Evolutionary conservation across 2,329 filamentous ascomycete genomes (phyloP).

Genomic region (Pseudogymnoascus sp.): DNA sequence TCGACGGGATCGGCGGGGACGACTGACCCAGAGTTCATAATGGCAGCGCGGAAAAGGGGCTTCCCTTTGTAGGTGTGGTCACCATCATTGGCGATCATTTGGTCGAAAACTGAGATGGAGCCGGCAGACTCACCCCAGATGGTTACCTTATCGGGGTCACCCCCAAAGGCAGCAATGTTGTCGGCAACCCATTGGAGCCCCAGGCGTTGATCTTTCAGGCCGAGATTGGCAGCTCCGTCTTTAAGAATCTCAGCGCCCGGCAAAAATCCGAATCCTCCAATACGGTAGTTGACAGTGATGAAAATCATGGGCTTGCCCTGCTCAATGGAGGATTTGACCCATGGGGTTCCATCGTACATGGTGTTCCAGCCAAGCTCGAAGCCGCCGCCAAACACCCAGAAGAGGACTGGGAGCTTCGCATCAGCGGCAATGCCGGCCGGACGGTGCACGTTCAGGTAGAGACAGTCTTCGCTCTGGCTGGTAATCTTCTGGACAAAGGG

Average conservation of each 20-base stretch:
- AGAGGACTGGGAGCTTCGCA: slow-evolving; percentile 55
- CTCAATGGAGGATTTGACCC: slow-evolving; percentile 38
- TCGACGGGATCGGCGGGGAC: slow-evolving; percentile 56
- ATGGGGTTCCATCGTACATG: slow-evolving; percentile 44
- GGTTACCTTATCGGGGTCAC: slow-evolving; percentile 68
- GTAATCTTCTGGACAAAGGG: slow-evolving; percentile 49
- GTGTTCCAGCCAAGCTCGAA: slow-evolving; percentile 46
- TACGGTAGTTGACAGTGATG: slow-evolving; percentile 69
- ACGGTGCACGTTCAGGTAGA: slow-evolving; percentile 50
- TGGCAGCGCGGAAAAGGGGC: slow-evolving; percentile 63
- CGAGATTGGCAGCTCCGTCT: slow-evolving; percentile 61
- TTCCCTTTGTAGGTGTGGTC: slow-evolving; percentile 67
- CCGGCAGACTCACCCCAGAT: slow-evolving; percentile 66
- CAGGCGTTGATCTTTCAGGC: slow-evolving; percentile 62
- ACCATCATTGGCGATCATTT: slow-evolving; percentile 66
- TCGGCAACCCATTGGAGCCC: slow-evolving; percentile 69
- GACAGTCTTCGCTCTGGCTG: slow-evolving; percentile 53
- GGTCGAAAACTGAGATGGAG: slow-evolving; percentile 64
- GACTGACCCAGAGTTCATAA: slow-evolving; percentile 66
- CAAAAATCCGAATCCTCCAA: slow-evolving; percentile 67
- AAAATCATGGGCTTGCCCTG: slow-evolving; percentile 59
- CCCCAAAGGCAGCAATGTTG: slow-evolving; percentile 69
- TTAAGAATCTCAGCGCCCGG: slow-evolving; percentile 57
- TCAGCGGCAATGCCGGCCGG: slow-evolving; percentile 45
- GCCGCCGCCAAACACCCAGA: slow-evolving; percentile 64